A percentile compares a stretch with the other conserved stretches of the same genome.
These are phyloP conservation scores for Citrus inodora DNA, from an alignment of 345 rosid genomes.

Conservation along the genomic window DNA sequence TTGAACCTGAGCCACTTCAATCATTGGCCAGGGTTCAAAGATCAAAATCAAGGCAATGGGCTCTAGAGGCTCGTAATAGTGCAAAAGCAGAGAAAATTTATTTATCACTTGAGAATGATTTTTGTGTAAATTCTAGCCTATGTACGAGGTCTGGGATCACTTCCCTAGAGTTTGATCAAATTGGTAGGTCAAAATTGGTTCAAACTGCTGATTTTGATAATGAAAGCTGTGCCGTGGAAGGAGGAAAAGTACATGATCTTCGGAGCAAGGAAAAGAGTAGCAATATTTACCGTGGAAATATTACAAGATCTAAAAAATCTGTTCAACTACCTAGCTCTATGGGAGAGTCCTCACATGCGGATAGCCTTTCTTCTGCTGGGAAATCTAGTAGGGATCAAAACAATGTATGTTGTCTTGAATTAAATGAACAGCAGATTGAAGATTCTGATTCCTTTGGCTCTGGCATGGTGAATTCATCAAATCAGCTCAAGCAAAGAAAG, in stretches of 20 bases:
- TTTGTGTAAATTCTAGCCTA: conserved; percentile 21
- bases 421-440: background rate
- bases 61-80: conserved; percentile 61
- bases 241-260: conserved; percentile 26
- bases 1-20: conserved; percentile 30
- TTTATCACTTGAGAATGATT: conserved; percentile 23
- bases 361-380: conserved; percentile 17
- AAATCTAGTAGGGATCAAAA: background rate
- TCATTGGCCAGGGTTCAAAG: conserved; percentile 67
- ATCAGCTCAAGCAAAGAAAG: conserved; percentile 1
- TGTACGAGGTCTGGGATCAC: conserved; percentile 33
- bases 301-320: conserved; percentile 34
- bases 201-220: conserved; percentile 28
- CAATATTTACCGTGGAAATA: conserved; percentile 24
- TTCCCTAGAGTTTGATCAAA: conserved; percentile 34
- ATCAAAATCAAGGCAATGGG: conserved; percentile 73
- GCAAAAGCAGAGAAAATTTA: conserved; percentile 39
- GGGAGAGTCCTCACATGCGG: conserved; percentile 21
- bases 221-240: conserved; percentile 23
- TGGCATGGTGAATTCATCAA: background rate
- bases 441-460: background rate
- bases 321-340: conserved; percentile 15
- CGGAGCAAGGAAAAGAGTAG: conserved; percentile 26
- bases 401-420: background rate
- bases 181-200: conserved; percentile 25